Base-by-base conservation (phyloP, 2,329 filamentous ascomycete species). In the Aspergillus sp. region DNA sequence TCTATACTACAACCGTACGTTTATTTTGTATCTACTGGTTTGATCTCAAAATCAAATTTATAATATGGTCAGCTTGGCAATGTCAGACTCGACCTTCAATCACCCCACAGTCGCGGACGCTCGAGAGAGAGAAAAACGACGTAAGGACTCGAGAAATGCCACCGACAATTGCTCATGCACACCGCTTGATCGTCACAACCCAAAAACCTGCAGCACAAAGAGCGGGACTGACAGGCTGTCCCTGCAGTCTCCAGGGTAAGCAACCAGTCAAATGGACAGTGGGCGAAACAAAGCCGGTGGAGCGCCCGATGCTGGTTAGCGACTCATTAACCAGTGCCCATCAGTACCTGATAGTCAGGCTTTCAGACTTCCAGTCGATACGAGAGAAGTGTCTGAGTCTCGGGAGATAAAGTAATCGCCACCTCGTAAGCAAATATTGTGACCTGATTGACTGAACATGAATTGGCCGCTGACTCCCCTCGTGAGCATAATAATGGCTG, bases 331-430 rank as follows among this genome's bases (percentile, higher is more conserved):
- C 21, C 46, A 8, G 39, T 12, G 31, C 23, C 45, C 14, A 19
- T 35, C 37, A 44, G 51, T 54, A 54, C 51, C 56, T 58, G 56
- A 54, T 52, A 25, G 27, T 14, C 21, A 52, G 37, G 48, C 31
- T 33, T 31, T 9, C 27, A 31, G 27, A 31, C 9, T 31, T 31
- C 27, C 27, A 31, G 27, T 11, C 4, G 27, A 11, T 31, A 31
- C 27, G 27, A 11, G 27, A 33, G 12, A 21, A 23, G 37, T 25
- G 19, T 7, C 23, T 19, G 21, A 19, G 27, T n/a, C 50, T 50
- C 21, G 37, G 41, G 31, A 35, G 35, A 47, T 17, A 27, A 31
- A 31, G 33, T 14, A 37, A 25, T 41, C 9, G 25, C 21, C 6
- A 39, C 33, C 52, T 31, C 52, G 52, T 54, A 44, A 48, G 15